phyloP scores from a whole-genome alignment of 768 basidiomycete species.

The Suillus variegatus region DNA sequence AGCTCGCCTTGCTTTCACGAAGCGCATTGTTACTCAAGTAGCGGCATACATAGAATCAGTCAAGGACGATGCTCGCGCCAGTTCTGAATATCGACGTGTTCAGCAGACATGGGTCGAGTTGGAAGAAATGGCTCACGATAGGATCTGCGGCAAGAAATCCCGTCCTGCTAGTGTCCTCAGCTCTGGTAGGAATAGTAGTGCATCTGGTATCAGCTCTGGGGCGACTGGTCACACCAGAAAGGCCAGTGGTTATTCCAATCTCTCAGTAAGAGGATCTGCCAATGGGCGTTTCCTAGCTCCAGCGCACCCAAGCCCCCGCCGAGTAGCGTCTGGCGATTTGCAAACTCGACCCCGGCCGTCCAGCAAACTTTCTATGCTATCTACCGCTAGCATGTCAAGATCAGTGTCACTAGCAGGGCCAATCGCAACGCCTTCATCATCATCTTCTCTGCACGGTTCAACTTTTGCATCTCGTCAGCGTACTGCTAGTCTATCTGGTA shows the following conservation, averaged over 20 bases:
- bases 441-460: slow-evolving; percentile 49
- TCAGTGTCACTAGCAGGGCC: slow-evolving; percentile 66
- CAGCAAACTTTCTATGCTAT: slow-evolving; percentile 54
- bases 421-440: slow-evolving; percentile 39
- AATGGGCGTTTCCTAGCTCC: slow-evolving; percentile 48
- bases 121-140: slow-evolving; percentile 78
- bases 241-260: slow-evolving; percentile 27
- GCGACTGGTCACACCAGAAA: slow-evolving; percentile 23
- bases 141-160: slow-evolving; percentile 59
- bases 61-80: slow-evolving; percentile 59
- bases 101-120: slow-evolving; percentile 81
- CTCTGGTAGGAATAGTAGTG: slow-evolving; percentile 60
- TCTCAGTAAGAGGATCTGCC: slow-evolving; percentile 32
- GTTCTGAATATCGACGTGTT: slow-evolving; percentile 62
- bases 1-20: slow-evolving; percentile 66
- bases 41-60: slow-evolving; percentile 42
- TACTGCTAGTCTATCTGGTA: slow-evolving; percentile 62
- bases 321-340: slow-evolving; percentile 50
- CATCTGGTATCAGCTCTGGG: slow-evolving; percentile 37
- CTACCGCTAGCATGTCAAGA: slow-evolving; percentile 50
- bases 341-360: slow-evolving; percentile 50
- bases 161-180: slow-evolving; percentile 66
- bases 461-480: slow-evolving; percentile 87
- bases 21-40: slow-evolving; percentile 49
- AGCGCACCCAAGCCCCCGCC: slow-evolving; percentile 46